phyloP scores from a whole-genome alignment of 148 eudicot genomes.

The Nyssa sinensis region DNA sequence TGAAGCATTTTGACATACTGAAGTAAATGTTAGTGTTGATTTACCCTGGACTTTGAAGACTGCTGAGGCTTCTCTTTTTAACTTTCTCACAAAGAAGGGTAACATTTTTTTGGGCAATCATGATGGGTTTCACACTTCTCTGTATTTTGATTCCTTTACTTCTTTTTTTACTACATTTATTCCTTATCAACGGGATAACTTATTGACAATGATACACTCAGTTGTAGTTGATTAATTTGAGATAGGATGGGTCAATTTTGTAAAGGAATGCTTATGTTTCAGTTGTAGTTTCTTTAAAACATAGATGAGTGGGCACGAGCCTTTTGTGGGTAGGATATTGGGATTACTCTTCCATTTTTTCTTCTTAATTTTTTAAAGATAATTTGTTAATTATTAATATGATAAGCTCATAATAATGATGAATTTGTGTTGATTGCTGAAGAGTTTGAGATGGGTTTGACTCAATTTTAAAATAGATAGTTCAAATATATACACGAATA shows the following conservation, averaged over 20 bases:
- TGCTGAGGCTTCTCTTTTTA: too few species aligned
- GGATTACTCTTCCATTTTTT: not conserved
- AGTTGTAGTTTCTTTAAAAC: not conserved
- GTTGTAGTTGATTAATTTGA: not conserved
- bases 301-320: not conserved
- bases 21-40: too few species aligned
- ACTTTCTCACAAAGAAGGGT: not conserved
- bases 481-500: not conserved
- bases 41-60: not conserved
- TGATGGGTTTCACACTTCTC: not conserved
- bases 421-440: not conserved
- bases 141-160: not conserved
- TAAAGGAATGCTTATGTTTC: not conserved
- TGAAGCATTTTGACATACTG: not conserved
- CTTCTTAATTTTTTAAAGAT: not conserved
- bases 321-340: too few species aligned
- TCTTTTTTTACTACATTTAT: not conserved
- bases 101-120: not conserved
- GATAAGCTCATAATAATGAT: too few species aligned
- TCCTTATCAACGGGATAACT: not conserved
- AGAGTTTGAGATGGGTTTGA: not conserved
- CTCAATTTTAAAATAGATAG: not conserved
- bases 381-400: too few species aligned
- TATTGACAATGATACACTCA: not conserved
- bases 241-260: not conserved